A percentile compares a stretch with the other conserved stretches of the same genome.
phyloP scores from a whole-genome alignment of 345 rosid species.

The Citrus cavaleriei region DNA sequence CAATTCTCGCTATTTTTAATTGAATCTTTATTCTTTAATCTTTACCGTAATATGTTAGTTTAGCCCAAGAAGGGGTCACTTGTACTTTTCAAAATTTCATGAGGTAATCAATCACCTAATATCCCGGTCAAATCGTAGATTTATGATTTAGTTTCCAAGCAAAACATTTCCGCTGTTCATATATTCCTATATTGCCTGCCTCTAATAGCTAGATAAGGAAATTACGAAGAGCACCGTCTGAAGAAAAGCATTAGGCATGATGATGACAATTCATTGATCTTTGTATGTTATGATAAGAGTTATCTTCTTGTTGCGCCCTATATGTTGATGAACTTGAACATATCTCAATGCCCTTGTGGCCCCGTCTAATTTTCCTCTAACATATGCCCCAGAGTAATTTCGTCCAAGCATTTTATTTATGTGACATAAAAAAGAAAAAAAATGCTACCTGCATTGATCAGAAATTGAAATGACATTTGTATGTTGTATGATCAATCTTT shows the following conservation, averaged over 20 bases:
- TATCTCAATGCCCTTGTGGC: not conserved
- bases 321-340: not conserved
- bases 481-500: too few species aligned
- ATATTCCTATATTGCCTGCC: not conserved
- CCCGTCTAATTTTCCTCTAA: not conserved
- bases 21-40: not conserved
- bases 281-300: too few species aligned
- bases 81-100: too few species aligned
- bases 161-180: not conserved
- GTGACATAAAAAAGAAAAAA: not conserved
- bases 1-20: not conserved
- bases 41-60: not conserved
- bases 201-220: too few species aligned
- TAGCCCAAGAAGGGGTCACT: not conserved
- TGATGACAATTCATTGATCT: not conserved
- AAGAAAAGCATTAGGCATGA: not conserved
- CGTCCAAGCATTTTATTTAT: not conserved
- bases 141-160: not conserved
- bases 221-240: conserved; percentile 28
- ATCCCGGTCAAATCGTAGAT: not conserved
- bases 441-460: not conserved
- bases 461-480: too few species aligned
- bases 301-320: not conserved
- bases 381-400: not conserved
- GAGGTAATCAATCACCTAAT: not conserved